Percentiles rank a stretch among this genome's conserved stretches.
Conservation (phyloP, 2,329 filamentous ascomycete genomes). For the Gremmenia infestans region DNA sequence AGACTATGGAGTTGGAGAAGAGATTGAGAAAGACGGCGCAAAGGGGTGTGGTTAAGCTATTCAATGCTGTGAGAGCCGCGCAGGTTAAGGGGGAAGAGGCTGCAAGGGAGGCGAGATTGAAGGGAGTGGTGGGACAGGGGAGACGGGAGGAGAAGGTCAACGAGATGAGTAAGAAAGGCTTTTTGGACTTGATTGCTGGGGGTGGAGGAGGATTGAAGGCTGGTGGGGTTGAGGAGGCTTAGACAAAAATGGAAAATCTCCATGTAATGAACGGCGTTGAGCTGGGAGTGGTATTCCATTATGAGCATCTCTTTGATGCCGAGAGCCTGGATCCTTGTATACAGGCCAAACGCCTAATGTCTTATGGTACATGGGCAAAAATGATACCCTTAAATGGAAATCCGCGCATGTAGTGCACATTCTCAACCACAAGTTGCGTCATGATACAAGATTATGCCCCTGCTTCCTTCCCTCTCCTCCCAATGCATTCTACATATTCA, state of each 20-base stretch:
- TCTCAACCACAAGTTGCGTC: constrained; percentile 1
- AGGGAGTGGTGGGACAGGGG: constrained; percentile 72
- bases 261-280: constrained; percentile 20
- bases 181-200: constrained; percentile 79
- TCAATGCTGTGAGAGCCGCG: constrained; percentile 89
- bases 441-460: background rate
- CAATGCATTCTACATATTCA: constrained; percentile 10
- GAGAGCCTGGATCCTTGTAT: constrained; percentile 5
- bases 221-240: constrained; percentile 43
- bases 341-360: constrained; percentile 9
- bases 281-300: constrained; percentile 16
- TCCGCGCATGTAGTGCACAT: constrained; percentile 1
- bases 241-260: constrained; percentile 2
- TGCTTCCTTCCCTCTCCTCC: constrained; percentile 1
- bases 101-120: constrained; percentile 61
- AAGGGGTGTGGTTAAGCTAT: constrained; percentile 89
- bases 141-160: constrained; percentile 83
- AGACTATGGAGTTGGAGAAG: constrained; percentile 68
- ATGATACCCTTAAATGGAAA: constrained; percentile 20
- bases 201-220: constrained; percentile 57
- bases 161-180: constrained; percentile 96
- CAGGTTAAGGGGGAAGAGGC: constrained; percentile 85
- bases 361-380: constrained; percentile 22
- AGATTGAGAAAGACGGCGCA: constrained; percentile 82
- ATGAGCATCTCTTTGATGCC: background rate